Evolutionary conservation across 208 protist species (phyloP), one percentile per base, ranked within the genome.

Genomic region (Borovskyia barvae): DNA sequence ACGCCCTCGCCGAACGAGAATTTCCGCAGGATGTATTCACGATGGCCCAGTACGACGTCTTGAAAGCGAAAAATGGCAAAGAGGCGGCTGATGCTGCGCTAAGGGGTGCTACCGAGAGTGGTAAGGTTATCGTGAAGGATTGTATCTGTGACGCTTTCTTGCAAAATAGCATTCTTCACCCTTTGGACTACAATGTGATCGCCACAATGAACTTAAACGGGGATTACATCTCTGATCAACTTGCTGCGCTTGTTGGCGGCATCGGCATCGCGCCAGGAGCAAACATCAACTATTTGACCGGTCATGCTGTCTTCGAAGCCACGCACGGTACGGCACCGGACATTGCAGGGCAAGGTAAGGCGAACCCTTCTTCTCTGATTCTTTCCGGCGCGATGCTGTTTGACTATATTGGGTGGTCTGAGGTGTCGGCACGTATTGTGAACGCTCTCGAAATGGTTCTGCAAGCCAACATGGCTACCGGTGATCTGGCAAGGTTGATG

Each of bases 191-290:
- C 45, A 72, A 57, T 33, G 76, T 82, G 20, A 51, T 82, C 14
- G 76, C 76, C 14, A 82, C 76, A 4, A 56, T 77, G 59, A 82
- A 82, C 52, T 36, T 82, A 14, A 82, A 82, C 42, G 76, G 76
- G 36, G 76, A 82, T 37, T 82, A 85, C 61, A 45, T 90, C 29
- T 81, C 70, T 3, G 82, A 90, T 42, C 52, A 74, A 51, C 70
- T 77, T n/a, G 78, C 82, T 2, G 82, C 77, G 37, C 71, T 85
- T 32, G 75, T 90, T n/a, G 82, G 82, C 25, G 82, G 82, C 40
- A 84, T 90, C 17, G 82, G 82, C 40, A 80, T 90, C 22, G 65
- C 82, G 0, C 82, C 82, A 1, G 74, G 71, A 0, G 80, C 63
- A 4, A 82, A 87, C 53, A 77, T 86, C 63, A 86, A 86, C 64